Base-by-base conservation (phyloP, 1,284 basidiomycete species). In the Puccinia polysora region DNA sequence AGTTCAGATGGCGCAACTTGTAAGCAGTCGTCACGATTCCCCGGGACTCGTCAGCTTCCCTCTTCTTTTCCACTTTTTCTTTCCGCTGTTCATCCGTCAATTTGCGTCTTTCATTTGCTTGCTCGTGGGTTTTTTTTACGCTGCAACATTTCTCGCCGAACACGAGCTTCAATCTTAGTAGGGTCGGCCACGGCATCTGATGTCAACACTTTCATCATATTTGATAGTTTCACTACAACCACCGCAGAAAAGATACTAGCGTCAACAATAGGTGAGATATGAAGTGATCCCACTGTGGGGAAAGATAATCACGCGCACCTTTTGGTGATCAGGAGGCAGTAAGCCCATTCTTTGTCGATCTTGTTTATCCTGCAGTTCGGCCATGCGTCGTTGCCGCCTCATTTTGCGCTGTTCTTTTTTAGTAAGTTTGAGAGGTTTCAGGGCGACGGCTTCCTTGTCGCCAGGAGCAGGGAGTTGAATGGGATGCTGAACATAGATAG, bases 321-420 rank as follows among this genome's bases (percentile, higher is more conserved):
- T 98, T 98, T 0, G 95, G 93, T 28, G 94, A 79, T 97, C 94
- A 36, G 94, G 93, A 7, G 96, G 92, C 60, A 92, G 84, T 28
- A 98, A 84, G 62, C 95, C 95, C 93, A 97, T 97, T 76, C 90
- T 87, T 77, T 96, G 89, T 34, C 93, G 85, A 79, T 97, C 96
- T 73, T 91, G 86, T 80, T 94, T 94, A 80, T 98, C 95, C 81
- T 96, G 89, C 74, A 95, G 81, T 77, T 94, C 92, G 12, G 89
- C 90, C 76, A 90, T 88, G 43, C 95, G 85, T 59, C 90, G 84
- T 78, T 94, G 87, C 79, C 90, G 89, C 74, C 95, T 83, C 87
- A 97, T 89, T 85, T 97, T 98, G 86, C 95, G 96, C 84, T 90
- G 88, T 80, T 98, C 95, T 85, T 89, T 92, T 81, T 88, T 89